These are phyloP conservation scores for Candida sojae DNA, from an alignment of 1,139 yeast genomes.

Conservation along the genomic window DNA sequence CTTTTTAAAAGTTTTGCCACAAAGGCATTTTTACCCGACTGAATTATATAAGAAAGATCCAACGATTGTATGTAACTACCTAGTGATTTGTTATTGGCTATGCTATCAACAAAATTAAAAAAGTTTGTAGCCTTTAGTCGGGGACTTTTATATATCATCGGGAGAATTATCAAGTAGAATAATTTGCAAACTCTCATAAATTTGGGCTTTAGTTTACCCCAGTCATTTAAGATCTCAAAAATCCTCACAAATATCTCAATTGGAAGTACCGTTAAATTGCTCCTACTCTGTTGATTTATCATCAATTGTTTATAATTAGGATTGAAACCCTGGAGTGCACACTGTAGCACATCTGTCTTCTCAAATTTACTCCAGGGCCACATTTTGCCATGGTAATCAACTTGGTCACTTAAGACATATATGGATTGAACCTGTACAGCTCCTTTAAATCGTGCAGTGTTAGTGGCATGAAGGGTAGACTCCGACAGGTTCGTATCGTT, in stretches of 20 bases:
- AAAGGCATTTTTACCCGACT: constrained; percentile 90
- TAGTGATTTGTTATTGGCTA: constrained; percentile 46
- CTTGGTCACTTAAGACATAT: constrained; percentile 35
- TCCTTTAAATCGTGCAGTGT: constrained; percentile 30
- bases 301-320: constrained; percentile 17
- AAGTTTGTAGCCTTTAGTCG: constrained; percentile 66
- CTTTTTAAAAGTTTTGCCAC: constrained; percentile 81
- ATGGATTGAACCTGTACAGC: constrained; percentile 34
- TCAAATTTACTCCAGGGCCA: constrained; percentile 51
- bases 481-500: constrained; percentile 12
- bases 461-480: constrained; percentile 21
- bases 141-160: constrained; percentile 67
- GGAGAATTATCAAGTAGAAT: constrained; percentile 61
- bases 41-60: constrained; percentile 78
- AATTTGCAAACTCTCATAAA: constrained; percentile 61
- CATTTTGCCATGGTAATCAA: constrained; percentile 23
- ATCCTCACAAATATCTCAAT: constrained; percentile 61
- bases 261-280: constrained; percentile 43
- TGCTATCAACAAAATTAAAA: constrained; percentile 67
- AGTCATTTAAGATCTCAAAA: constrained; percentile 38
- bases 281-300: constrained; percentile 14
- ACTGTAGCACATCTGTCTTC: constrained; percentile 45
- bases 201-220: constrained; percentile 45
- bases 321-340: constrained; percentile 27
- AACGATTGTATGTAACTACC: constrained; percentile 52